A percentile compares a stretch with the other conserved stretches of the same genome.
These are phyloP conservation scores for Lipomyces starkeyi DNA, from an alignment of 805 yeast species.

Conservation along the genomic window DNA sequence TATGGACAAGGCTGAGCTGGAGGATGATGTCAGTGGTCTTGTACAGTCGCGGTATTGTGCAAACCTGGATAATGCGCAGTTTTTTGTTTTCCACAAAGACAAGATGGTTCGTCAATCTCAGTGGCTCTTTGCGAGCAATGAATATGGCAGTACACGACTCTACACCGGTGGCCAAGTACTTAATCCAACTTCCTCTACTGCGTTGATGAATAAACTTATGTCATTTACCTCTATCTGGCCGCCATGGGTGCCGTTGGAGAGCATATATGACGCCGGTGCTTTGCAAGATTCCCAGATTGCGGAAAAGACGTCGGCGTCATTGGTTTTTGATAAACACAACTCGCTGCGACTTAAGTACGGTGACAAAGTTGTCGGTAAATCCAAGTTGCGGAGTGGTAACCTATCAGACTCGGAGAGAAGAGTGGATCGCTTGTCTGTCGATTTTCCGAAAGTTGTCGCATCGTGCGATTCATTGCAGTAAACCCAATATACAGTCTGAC, in stretches of 20 bases:
- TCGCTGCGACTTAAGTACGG: slow-evolving; percentile 50
- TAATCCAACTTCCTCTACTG: background rate
- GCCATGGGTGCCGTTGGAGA: slow-evolving; percentile 82
- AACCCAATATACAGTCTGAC: too few species aligned
- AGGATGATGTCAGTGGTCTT: slow-evolving; percentile 53
- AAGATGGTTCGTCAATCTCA: slow-evolving; percentile 50
- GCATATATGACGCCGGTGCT: slow-evolving; percentile 61
- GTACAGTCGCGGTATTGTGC: slow-evolving; percentile 75
- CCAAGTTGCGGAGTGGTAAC: slow-evolving; percentile 6
- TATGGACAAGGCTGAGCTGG: slow-evolving; percentile 53
- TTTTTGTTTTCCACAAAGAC: slow-evolving; percentile 66
- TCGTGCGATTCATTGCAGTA: slow-evolving; percentile 78
- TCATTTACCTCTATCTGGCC: slow-evolving; percentile 67
- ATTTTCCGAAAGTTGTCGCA: slow-evolving; percentile 71
- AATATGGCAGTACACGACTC: slow-evolving; percentile 63
- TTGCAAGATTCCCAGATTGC: slow-evolving; percentile 60
- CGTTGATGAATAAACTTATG: background rate
- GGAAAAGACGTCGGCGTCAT: slow-evolving; percentile 65
- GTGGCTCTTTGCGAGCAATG: slow-evolving; percentile 53
- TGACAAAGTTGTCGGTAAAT: slow-evolving; percentile 34
- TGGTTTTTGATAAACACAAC: slow-evolving; percentile 63
- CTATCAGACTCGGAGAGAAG: slow-evolving; percentile 42
- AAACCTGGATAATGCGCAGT: slow-evolving; percentile 69
- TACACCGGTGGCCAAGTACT: slow-evolving; percentile 12
- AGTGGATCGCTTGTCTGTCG: slow-evolving; percentile 60